Conservation (phyloP, 1,139 yeast genomes). For the Pichia sp. region DNA sequence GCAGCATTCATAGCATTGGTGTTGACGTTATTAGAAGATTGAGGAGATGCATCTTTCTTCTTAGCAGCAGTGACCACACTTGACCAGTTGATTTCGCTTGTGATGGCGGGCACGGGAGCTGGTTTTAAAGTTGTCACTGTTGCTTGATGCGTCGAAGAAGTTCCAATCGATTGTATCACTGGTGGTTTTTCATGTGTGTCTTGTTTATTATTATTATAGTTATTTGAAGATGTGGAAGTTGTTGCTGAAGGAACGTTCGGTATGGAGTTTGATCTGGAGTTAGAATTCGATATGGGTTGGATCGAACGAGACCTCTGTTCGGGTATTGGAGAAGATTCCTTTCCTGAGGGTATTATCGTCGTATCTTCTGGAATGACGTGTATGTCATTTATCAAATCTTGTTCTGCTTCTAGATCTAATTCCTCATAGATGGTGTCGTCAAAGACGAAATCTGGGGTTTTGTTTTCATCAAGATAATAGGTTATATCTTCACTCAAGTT, state of each 20-base stretch:
- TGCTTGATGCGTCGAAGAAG: constrained; percentile 19
- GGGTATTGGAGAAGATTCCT: constrained; percentile 9
- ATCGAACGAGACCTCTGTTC: constrained; percentile 6
- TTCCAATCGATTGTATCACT: constrained; percentile 19
- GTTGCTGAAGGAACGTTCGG: constrained; percentile 14
- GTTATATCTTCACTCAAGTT: constrained; percentile 68
- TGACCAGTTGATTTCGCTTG: constrained; percentile 67
- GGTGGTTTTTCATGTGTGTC: constrained; percentile 15
- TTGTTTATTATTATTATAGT: not conserved
- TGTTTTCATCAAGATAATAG: constrained; percentile 70
- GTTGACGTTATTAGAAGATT: constrained; percentile 18
- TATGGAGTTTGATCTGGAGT: constrained; percentile 13
- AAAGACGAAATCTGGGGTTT: constrained; percentile 70
- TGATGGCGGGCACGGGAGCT: constrained; percentile 62
- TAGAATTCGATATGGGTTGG: constrained; percentile 11
- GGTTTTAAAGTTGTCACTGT: constrained; percentile 53
- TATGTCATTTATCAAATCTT: constrained; percentile 45
- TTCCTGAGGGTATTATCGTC: not conserved
- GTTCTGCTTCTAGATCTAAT: constrained; percentile 58
- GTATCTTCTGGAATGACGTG: constrained; percentile 34
- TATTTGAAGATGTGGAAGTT: not conserved
- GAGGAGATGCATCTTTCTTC: constrained; percentile 10
- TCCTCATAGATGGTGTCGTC: constrained; percentile 77
- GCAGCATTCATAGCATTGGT: constrained; percentile 35
- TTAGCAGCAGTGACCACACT: constrained; percentile 57